phyloP scores from a whole-genome alignment of 2,329 filamentous ascomycete species.

The Penicillium corylophilum region DNA sequence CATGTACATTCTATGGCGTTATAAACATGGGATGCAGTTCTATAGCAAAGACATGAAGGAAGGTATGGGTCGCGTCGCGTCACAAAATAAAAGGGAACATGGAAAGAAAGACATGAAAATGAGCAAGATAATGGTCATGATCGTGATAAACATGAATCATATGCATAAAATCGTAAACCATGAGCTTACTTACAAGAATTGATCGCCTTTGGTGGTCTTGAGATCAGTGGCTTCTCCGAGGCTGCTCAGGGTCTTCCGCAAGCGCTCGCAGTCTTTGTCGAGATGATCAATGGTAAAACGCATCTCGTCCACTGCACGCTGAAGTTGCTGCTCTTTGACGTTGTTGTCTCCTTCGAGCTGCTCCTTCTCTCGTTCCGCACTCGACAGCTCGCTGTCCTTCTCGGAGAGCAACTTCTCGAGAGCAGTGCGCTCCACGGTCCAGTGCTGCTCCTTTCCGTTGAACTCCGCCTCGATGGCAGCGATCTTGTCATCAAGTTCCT shows the following conservation, averaged over 20 bases:
- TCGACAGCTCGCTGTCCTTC: constrained; percentile 42
- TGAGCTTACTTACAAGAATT: constrained; percentile 50
- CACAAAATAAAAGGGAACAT: constrained; percentile 6
- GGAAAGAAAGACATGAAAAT: constrained; percentile 17
- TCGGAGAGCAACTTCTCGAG: constrained; percentile 41
- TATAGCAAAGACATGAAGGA: constrained; percentile 8
- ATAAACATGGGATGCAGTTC: constrained; percentile 11
- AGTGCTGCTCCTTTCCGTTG: constrained; percentile 33
- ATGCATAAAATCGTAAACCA: constrained; percentile 21
- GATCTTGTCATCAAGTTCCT: constrained; percentile 29
- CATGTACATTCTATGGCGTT: constrained; percentile 37
- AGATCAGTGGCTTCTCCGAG: constrained; percentile 53
- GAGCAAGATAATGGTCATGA: constrained; percentile 16
- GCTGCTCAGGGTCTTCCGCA: constrained; percentile 52
- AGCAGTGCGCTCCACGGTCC: constrained; percentile 32
- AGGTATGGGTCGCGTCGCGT: constrained; percentile 4
- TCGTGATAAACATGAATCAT: constrained; percentile 24
- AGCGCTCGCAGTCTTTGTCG: constrained; percentile 51
- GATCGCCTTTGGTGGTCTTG: constrained; percentile 49
- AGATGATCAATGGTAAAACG: constrained; percentile 51
- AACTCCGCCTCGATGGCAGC: constrained; percentile 26
- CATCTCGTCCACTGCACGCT: constrained; percentile 44
- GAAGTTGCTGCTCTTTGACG: constrained; percentile 47
- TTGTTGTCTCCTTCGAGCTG: constrained; percentile 47
- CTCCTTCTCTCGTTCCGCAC: constrained; percentile 45